Evolutionary conservation across 352 stramenopile genomes (phyloP), one percentile per base, ranked within the genome.

Genomic region (Plasmopara viticola): DNA sequence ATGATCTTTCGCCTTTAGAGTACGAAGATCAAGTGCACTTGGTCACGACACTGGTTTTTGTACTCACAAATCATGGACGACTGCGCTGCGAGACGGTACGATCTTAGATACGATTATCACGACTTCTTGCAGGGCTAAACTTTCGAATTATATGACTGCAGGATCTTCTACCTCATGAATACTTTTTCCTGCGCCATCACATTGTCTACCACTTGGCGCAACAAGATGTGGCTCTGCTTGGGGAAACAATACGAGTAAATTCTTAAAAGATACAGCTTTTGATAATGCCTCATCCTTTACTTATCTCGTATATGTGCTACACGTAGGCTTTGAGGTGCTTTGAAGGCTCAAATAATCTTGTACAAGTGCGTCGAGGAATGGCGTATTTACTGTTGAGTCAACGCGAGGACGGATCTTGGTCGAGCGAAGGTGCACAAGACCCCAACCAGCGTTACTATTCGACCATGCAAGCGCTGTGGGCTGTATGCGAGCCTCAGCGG

Each of bases 121-220:
- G 28, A 5, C 37, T 20, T 44, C 8, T 48, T 42, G 17, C 7
- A 35, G 9, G 37, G 4, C 41, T 56, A 51, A 66, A 31, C 17
- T 20, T 35, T 46, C 59, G n/a, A 17, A 17, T 17, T 41, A 8
- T 29, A 51, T 38, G 31, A 5, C 31, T 35, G 31, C 31, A 90
- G 77, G 78, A 95, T 17, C 69, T 96, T 39, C 70, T 97, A 38
- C 84, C 86, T 14, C 86, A 96, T 58, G 88, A 97, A 62, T 95
- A 95, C 48, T 84, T 82, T n/a, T 95, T 95, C 49, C 63, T 97
- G 25, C 78, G 74, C 5, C 76, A 94, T 56, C 82, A 95, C 48
- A 66, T 96, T 38, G 70, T 87, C 17, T 70, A 81, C 48, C 75
- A 89, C 12, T 64, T 96, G 42, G 67, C 80, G 15, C 83, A 81